These are phyloP conservation scores for Aureobasidium uvarum DNA, from an alignment of 2,329 filamentous ascomycete species.

Conservation along the genomic window DNA sequence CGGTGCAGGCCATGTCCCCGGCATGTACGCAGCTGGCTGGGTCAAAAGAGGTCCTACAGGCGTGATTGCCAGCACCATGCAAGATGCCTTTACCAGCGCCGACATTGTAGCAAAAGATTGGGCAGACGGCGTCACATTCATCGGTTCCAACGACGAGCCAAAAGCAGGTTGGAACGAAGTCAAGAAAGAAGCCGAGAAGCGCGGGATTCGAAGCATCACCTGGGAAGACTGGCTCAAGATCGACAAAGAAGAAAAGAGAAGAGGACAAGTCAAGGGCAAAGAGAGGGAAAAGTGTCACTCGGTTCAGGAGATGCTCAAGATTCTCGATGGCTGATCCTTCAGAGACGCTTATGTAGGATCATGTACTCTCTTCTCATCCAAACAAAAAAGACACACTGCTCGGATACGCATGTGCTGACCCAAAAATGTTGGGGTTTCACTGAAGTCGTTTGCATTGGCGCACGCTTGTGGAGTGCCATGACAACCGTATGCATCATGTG, in stretches of 20 bases:
- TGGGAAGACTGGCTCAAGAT: constrained; percentile 90
- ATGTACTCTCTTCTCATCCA: neutral
- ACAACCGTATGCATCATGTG: no score
- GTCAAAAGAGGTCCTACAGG: constrained; percentile 93
- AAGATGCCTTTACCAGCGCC: constrained; percentile 85
- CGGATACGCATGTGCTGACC: no score
- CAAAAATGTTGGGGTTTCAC: no score
- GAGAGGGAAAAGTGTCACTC: constrained; percentile 66
- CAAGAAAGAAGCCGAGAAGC: constrained; percentile 56
- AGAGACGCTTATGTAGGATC: no score
- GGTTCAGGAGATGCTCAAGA: constrained; percentile 58
- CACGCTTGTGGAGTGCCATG: no score
- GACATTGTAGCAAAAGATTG: constrained; percentile 83
- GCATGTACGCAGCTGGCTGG: constrained; percentile 93
- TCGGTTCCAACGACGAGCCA: constrained; percentile 42
- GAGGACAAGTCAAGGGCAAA: constrained; percentile 68
- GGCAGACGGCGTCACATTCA: constrained; percentile 50
- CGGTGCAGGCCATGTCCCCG: constrained; percentile 57
- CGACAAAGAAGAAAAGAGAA: constrained; percentile 70
- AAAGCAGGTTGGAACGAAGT: constrained; percentile 74
- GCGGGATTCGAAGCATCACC: constrained; percentile 62
- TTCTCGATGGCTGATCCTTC: constrained; percentile 39
- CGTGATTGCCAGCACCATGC: constrained; percentile 94
- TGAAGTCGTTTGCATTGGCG: no score
- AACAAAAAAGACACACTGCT: no score